Base-by-base conservation (phyloP, 768 basidiomycete species). In the Lactifluus rugatus region DNA sequence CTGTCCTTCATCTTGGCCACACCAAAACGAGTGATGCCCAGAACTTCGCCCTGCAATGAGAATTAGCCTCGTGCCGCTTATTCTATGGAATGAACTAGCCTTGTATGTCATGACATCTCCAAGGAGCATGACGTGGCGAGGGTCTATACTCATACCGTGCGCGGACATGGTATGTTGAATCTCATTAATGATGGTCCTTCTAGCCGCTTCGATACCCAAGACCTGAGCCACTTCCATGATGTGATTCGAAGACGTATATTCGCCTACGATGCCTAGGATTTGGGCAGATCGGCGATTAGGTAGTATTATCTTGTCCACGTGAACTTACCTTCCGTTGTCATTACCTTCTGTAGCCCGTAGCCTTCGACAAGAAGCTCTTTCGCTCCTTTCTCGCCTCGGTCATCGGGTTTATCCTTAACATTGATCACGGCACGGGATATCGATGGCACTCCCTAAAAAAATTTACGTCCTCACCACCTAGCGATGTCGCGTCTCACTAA, bases 1-100 rank as follows among this genome's bases (percentile, higher is more conserved):
- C 91, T 93, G 72, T 99, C 96, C 72, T 98, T 98, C 93, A 98
- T 98, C 75, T 97, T 97, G 8, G 94, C 91, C 25, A 99, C 95
- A 68, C 96, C 96, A 72, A 98, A 98, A 31, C 96, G 89, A 7
- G 96, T 99, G 70, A 99, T 98, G 46, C 96, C 96, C 52, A 99
- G 75, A 1, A 98, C 93, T 70, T 98, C 95, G 44, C 96, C 96
- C 90, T 94, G 68, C 19, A 26, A 1, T 34, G 31, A 57, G 13
- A 58, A 19, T 60, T 26, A 48, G 42, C n/a, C n/a, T 39, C 34
- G n/a, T 3, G 47, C 8, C 44, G 42, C 17, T 13, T 23, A 48
- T 2, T 53, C 26, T 36, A 19, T 44, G 31, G 23, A 55, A 26
- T n/a, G 16, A 11, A 57, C 69, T 34, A 58, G 85, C 93, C 83